These are phyloP conservation scores for Nakazawaea ishiwadae DNA, from an alignment of 805 yeast species.

Conservation along the genomic window DNA sequence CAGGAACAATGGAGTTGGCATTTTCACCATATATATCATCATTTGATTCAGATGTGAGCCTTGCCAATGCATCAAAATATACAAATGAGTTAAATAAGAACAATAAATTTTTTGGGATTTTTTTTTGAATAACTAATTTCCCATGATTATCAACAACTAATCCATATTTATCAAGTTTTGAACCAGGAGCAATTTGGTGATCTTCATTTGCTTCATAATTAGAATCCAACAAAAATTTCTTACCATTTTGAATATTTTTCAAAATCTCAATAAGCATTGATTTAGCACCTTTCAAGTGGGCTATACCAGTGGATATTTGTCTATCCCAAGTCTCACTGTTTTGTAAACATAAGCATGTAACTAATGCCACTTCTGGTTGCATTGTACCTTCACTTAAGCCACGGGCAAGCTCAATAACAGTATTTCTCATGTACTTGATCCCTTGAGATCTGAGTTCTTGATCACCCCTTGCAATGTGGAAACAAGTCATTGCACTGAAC, in stretches of 20 bases:
- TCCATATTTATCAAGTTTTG: slow-evolving; percentile 7
- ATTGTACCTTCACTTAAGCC: slow-evolving; percentile 42
- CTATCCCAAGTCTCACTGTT: slow-evolving; percentile 68
- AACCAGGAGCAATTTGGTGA: background rate
- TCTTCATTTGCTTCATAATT: slow-evolving; percentile 4
- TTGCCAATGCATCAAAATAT: slow-evolving; percentile 62
- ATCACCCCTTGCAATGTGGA: slow-evolving; percentile 49
- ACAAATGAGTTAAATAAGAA: slow-evolving; percentile 62
- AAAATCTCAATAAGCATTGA: slow-evolving; percentile 51
- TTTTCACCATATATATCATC: slow-evolving; percentile 25
- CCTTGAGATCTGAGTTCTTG: slow-evolving; percentile 43
- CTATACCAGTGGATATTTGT: slow-evolving; percentile 61
- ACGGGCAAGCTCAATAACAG: slow-evolving; percentile 54
- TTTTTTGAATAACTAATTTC: slow-evolving; percentile 9
- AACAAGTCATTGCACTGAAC: slow-evolving; percentile 61
- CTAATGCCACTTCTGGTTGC: slow-evolving; percentile 62
- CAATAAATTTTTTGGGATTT: slow-evolving; percentile 38
- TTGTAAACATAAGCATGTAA: slow-evolving; percentile 59
- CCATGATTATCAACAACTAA: slow-evolving; percentile 6
- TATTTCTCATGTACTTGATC: slow-evolving; percentile 51
- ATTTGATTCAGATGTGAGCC: slow-evolving; percentile 51
- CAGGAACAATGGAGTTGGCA: slow-evolving; percentile 3
- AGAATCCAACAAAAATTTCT: slow-evolving; percentile 7
- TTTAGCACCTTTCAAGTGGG: slow-evolving; percentile 64
- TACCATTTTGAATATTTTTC: slow-evolving; percentile 15